Evolutionary conservation across 768 basidiomycete species (phyloP).

Genomic region (Phaeotremella fagi): DNA sequence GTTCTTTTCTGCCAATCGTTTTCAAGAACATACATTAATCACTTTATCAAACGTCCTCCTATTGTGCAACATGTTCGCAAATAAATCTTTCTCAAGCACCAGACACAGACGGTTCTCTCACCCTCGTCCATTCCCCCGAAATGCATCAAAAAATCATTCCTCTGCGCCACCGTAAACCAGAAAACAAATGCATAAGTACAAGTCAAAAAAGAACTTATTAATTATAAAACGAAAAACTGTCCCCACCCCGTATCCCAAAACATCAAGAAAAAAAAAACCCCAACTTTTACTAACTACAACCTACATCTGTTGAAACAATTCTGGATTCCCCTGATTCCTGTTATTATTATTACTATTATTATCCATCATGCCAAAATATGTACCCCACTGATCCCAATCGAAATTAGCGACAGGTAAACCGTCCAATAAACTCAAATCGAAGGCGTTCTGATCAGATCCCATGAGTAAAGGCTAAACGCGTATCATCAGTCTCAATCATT

Average conservation of each 20-base stretch:
- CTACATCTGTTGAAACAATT: not conserved
- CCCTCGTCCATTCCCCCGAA: too few species aligned
- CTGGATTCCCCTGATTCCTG: not conserved
- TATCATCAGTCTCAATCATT: not conserved
- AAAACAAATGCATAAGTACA: not conserved
- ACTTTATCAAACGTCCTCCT: too few species aligned
- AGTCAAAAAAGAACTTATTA: not conserved
- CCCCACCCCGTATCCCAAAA: not conserved
- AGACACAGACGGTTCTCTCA: too few species aligned
- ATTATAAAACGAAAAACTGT: too few species aligned
- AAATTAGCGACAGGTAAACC: constrained; percentile 34
- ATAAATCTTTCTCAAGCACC: too few species aligned
- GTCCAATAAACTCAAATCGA: constrained; percentile 35
- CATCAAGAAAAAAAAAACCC: not conserved
- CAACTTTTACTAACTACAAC: not conserved
- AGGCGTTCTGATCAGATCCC: constrained; percentile 8
- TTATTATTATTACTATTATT: too few species aligned
- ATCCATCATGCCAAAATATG: constrained; percentile 20
- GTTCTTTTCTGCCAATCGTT: too few species aligned
- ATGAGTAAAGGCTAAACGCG: not conserved
- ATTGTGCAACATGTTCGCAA: too few species aligned
- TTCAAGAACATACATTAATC: too few species aligned
- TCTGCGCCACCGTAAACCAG: not conserved
- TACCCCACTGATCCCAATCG: constrained; percentile 36
- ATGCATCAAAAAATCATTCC: too few species aligned